A percentile compares a stretch with the other conserved stretches of the same genome.
Conservation (phyloP, 495 filamentous ascomycete species). For the Astrothelium macrocarpum region DNA sequence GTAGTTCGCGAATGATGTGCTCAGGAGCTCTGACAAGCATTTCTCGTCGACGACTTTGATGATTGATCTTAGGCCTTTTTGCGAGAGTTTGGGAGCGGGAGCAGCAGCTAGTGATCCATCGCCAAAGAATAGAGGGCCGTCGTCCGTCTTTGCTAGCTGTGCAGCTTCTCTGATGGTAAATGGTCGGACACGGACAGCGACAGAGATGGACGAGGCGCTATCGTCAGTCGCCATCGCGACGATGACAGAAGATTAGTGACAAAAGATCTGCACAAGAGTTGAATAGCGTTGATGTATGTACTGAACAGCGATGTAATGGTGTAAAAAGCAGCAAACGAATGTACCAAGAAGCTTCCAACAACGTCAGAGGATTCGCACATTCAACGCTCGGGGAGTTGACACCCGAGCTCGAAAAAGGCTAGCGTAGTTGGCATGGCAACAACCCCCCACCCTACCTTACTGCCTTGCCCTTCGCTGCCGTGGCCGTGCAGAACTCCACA, state of each 20-base stretch:
- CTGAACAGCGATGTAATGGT: neutral
- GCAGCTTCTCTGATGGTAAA: conserved; percentile 75
- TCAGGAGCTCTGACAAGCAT: conserved; percentile 65
- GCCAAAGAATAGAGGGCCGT: conserved; percentile 83
- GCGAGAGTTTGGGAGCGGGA: conserved; percentile 72
- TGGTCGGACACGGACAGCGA: conserved; percentile 81
- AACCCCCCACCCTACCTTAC: too few species aligned
- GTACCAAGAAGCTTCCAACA: conserved; percentile 1
- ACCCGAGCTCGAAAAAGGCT: neutral
- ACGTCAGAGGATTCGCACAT: neutral
- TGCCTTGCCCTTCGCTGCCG: too few species aligned
- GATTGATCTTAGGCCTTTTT: conserved; percentile 80
- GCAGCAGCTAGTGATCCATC: conserved; percentile 84
- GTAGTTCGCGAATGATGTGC: neutral
- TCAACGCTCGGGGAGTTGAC: neutral
- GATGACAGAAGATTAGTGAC: neutral
- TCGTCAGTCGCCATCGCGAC: conserved; percentile 42
- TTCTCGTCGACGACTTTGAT: conserved; percentile 95
- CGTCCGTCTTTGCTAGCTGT: conserved; percentile 65
- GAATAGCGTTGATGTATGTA: neutral
- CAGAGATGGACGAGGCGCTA: conserved; percentile 63
- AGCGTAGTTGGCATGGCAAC: neutral
- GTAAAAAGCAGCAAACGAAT: neutral
- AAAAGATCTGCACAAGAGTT: neutral
- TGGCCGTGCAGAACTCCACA: too few species aligned